Evolutionary conservation across 768 basidiomycete genomes (phyloP).

Genomic region (Agaricus sinodeliciosus): DNA sequence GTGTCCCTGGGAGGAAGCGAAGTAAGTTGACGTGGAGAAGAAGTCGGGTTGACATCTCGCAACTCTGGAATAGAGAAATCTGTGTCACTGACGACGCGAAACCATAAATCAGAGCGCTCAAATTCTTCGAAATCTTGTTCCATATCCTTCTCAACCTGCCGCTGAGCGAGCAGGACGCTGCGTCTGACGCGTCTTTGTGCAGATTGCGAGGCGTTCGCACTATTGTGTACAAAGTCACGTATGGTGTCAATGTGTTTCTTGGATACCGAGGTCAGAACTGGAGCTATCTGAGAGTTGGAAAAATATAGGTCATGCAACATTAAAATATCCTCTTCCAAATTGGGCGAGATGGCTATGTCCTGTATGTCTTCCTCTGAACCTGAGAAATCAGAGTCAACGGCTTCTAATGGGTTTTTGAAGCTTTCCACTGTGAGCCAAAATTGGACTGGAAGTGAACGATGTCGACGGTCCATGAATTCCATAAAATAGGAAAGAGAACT

Average conservation of each 20-base stretch:
- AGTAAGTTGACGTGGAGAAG: not conserved
- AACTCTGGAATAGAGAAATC: slow-evolving; percentile 28
- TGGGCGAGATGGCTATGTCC: slow-evolving; percentile 48
- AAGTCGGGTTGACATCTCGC: slow-evolving; percentile 10
- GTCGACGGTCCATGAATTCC: slow-evolving; percentile 95
- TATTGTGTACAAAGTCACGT: slow-evolving; percentile 52
- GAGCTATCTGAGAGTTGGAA: slow-evolving; percentile 47
- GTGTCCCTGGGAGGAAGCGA: slow-evolving; percentile 5
- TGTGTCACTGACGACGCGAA: slow-evolving; percentile 75
- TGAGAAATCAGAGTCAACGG: slow-evolving; percentile 66
- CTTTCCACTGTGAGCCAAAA: slow-evolving; percentile 98
- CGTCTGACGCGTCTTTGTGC: slow-evolving; percentile 56
- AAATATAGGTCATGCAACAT: slow-evolving; percentile 91
- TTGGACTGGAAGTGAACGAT: slow-evolving; percentile 80
- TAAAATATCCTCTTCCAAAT: slow-evolving; percentile 78
- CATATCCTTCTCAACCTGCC: slow-evolving; percentile 84
- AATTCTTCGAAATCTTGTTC: slow-evolving; percentile 90
- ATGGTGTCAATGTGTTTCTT: slow-evolving; percentile 68
- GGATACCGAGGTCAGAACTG: slow-evolving; percentile 56
- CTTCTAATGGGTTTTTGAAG: slow-evolving; percentile 94
- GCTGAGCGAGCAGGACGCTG: slow-evolving; percentile 79
- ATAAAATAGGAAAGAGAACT: slow-evolving; percentile 92
- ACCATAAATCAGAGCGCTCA: slow-evolving; percentile 84
- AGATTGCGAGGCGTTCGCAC: slow-evolving; percentile 31
- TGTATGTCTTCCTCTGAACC: slow-evolving; percentile 51